phyloP scores from a whole-genome alignment of 768 basidiomycete species.

The Russula virescens region DNA sequence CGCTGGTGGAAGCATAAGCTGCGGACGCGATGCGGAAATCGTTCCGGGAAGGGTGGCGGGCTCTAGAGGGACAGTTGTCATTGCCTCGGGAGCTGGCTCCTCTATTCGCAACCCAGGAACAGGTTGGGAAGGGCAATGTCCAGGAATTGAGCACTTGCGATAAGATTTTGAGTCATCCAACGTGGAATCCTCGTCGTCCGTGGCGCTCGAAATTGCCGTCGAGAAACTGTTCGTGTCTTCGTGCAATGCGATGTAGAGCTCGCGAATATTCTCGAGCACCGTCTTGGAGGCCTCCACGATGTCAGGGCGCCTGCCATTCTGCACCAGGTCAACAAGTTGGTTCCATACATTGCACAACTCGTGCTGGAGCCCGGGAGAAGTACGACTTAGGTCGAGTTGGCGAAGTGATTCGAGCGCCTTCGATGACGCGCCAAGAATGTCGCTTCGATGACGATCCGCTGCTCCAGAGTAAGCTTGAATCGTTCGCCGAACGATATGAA shows the following conservation, averaged over 20 bases:
- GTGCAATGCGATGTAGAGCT: neutral
- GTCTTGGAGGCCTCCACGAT: neutral
- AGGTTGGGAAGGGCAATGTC: neutral
- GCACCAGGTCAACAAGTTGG: neutral
- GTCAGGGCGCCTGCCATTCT: neutral
- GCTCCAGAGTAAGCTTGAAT: neutral
- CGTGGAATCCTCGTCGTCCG: neutral
- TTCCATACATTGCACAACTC: neutral
- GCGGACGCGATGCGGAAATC: too few species aligned
- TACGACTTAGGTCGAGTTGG: neutral
- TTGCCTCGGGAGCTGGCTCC: neutral
- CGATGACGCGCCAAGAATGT: neutral
- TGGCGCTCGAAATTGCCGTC: neutral
- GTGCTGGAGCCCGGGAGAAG: neutral
- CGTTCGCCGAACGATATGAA: neutral
- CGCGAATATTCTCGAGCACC: conserved; percentile 1
- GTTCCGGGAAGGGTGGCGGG: too few species aligned
- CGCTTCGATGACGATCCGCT: neutral
- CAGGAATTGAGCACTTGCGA: neutral
- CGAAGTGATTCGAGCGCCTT: neutral
- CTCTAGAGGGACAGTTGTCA: too few species aligned
- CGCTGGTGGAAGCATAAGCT: neutral
- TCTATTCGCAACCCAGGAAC: neutral
- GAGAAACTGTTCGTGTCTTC: neutral
- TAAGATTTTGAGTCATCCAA: neutral